Evolutionary conservation across 257 asterid species (phyloP), one percentile per base, ranked within the genome.

Genomic region (Lycium barbarum): DNA sequence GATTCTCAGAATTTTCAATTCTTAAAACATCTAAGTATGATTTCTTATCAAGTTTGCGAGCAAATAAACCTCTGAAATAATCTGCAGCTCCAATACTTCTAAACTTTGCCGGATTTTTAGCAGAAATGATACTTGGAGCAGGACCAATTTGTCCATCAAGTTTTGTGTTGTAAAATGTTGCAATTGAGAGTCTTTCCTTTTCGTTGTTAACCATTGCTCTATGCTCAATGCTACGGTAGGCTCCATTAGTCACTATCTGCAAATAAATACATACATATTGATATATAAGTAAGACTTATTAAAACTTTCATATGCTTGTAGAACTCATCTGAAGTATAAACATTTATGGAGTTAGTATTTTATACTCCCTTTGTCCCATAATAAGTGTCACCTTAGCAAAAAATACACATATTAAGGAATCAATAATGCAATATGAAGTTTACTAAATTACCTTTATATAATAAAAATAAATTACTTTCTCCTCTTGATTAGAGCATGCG

Each of bases 151-250:
- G 82, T 76, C 47, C 63, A 4, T 76, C 82, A 89, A 87, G 33
- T 1, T 55, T 81, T 0, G 87, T 84, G 84, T 9, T 81, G 45
- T 88, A 81, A 83, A 91, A 91, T 66, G 92, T 87, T 36, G 90
- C 92, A 10, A 91, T 67, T 15, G 94, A 87, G 58, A 91, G 84
- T 86, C 93, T 87, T 70, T 90, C 91, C 67, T 88, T 90, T 79
- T 61, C 17, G 3, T 68, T 26, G 55, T 91, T 88, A 9, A 90
- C 92, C 2, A 82, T 81, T 71, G 92, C 92, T 83, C 88, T 87
- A 84, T 91, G 94, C 89, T 91, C 93, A 2, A 86, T 63, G 90
- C 94, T 91, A 55, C 84, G 86, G 59, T 91, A 91, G 22, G 79
- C n/a, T 13, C 94, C 94, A 47, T 91, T 90, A 0, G 89, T 89